A percentile compares a stretch with the other conserved stretches of the same genome.
Conservation (phyloP, 768 basidiomycete species). For the Thelephora aurantiotincta region DNA sequence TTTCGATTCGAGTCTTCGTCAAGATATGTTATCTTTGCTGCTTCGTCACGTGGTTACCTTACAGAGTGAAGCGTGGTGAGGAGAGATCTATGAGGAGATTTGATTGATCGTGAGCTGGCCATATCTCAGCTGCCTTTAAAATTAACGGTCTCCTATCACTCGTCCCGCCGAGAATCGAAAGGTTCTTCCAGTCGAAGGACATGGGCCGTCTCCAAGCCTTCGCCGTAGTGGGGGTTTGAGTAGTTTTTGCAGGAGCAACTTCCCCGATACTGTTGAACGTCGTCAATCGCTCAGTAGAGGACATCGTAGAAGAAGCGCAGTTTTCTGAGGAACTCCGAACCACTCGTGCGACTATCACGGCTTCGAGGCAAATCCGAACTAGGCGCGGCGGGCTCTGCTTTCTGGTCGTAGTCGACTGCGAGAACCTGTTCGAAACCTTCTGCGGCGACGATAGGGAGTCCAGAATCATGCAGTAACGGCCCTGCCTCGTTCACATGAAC, state of each 20-base stretch:
- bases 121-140: no score
- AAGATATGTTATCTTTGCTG: no score
- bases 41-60: no score
- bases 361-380: conserved; percentile 31
- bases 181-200: conserved; percentile 74
- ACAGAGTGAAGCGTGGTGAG: no score
- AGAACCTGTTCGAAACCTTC: conserved; percentile 96
- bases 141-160: conserved; percentile 62
- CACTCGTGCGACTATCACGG: conserved; percentile 30
- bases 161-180: conserved; percentile 51
- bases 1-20: no score
- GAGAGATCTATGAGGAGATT: no score
- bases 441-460: conserved; percentile 91
- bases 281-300: conserved; percentile 16
- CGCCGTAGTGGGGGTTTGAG: conserved; percentile 11
- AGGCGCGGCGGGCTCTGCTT: conserved; percentile 33
- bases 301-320: conserved; percentile 19
- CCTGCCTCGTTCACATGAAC: conserved; percentile 95
- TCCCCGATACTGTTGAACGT: conserved; percentile 16
- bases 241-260: conserved; percentile 10
- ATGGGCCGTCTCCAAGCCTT: conserved; percentile 52
- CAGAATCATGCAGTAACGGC: conserved; percentile 91
- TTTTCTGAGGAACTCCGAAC: background rate
- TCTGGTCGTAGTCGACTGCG: conserved; percentile 73
- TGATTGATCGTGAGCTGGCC: no score